Conservation (phyloP, 345 rosid genomes). For the Punica granatum region DNA sequence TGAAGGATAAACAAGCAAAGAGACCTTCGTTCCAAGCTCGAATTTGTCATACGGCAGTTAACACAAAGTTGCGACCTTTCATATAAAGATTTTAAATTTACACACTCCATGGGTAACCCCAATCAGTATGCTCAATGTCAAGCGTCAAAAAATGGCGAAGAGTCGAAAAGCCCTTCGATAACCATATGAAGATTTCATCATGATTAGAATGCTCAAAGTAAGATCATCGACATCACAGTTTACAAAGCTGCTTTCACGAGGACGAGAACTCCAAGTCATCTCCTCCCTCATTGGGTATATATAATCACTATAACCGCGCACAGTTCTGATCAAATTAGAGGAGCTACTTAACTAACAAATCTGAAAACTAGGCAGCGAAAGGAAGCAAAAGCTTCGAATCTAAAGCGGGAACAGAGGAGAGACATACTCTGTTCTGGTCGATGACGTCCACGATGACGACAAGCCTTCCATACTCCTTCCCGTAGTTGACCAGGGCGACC, state of each 20-base stretch:
- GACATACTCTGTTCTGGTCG: conserved; percentile 3
- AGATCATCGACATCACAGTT: not conserved
- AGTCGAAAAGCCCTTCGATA: not conserved
- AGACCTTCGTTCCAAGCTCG: no score
- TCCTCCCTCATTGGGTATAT: not conserved
- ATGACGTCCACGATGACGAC: conserved; percentile 5
- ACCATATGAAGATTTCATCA: not conserved
- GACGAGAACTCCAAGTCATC: not conserved
- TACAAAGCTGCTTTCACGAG: no score
- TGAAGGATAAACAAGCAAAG: no score
- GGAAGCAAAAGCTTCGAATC: not conserved
- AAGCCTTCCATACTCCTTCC: conserved; percentile 7
- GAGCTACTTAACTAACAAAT: not conserved
- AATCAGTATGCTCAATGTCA: not conserved
- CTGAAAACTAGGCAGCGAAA: not conserved
- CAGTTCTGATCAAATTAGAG: not conserved
- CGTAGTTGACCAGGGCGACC: conserved; percentile 10
- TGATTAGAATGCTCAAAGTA: not conserved
- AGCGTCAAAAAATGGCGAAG: not conserved
- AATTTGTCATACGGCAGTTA: no score
- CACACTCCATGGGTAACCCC: not conserved
- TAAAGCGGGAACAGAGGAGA: not conserved
- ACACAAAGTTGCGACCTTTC: no score
- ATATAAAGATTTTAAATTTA: no score
- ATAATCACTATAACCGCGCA: not conserved